Evolutionary conservation across 345 rosid species (phyloP), one percentile per base, ranked within the genome.

Genomic region (Dipteronia sinensis): DNA sequence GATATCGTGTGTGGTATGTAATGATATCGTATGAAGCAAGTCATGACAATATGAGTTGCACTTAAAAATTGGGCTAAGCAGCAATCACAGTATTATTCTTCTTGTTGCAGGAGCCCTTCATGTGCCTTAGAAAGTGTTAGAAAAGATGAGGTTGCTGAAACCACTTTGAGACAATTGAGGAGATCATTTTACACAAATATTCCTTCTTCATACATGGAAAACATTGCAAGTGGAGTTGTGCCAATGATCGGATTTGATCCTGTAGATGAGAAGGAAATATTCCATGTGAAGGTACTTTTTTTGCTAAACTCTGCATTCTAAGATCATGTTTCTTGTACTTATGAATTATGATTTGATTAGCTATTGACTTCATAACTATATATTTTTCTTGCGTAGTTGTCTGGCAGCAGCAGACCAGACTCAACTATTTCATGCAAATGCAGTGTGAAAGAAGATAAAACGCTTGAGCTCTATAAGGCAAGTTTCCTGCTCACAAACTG

Each of bases 401-500:
- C 90, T 22, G 85, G 83, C 74, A 20, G 42, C 42, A 49, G 31
- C 56, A 59, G 58, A 64, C 89, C 79, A 4, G 71, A 69, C 78
- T 74, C 75, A 74, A 83, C 76, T 8, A 73, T 93, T 58, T 73
- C 80, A 16, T 90, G 94, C 86, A 91, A 90, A 84, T 91, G 96
- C 63, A 68, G 56, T 0, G 22, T 81, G 8, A 77, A 55, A 20
- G 89, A 82, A 78, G 91, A 84, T 76, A 80, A 89, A 64, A 78
- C 70, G 22, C 94, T 91, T 31, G 73, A 75, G 58, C 78, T 89
- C 46, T 85, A 89, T 77, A 87, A 87, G 94, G 94, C 76, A 85
- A 77, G 93, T 87, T 75, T 78, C 63, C 53, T 63, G 46, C 67
- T 51, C 15, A 20, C 55, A n/a, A 65, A 67, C 20, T 65, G 10